These are phyloP conservation scores for Pseudoperonospora humuli DNA, from an alignment of 352 stramenopile species.

Conservation along the genomic window DNA sequence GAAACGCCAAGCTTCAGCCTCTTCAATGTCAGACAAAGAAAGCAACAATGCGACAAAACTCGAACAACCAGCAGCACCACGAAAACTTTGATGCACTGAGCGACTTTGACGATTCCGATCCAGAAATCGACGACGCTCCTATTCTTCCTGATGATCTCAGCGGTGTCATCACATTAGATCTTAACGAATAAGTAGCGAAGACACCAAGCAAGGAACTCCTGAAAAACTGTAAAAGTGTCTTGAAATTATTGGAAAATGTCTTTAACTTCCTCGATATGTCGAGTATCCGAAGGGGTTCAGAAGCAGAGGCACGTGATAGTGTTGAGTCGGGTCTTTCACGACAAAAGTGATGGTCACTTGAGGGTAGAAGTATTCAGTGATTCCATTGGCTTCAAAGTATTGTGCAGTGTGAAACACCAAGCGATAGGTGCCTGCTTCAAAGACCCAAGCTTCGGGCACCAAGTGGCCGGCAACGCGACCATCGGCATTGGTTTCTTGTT, in stretches of 20 bases:
- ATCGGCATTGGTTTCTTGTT: slow-evolving; percentile 64
- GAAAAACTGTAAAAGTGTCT: too few species aligned
- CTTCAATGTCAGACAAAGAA: too few species aligned
- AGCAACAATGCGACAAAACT: too few species aligned
- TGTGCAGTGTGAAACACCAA: slow-evolving; percentile 74
- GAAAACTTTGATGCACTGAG: slow-evolving; percentile 13
- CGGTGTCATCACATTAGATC: too few species aligned
- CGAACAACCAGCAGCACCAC: slow-evolving; percentile 3
- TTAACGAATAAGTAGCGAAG: too few species aligned
- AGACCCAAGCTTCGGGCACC: slow-evolving; percentile 29
- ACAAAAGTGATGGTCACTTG: slow-evolving; percentile 76
- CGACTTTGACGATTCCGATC: slow-evolving; percentile 65
- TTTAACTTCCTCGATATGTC: slow-evolving; percentile 83
- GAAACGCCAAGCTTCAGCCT: slow-evolving; percentile 5
- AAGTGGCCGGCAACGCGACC: slow-evolving; percentile 44
- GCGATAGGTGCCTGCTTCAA: slow-evolving; percentile 56
- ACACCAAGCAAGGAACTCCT: too few species aligned
- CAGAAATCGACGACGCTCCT: too few species aligned
- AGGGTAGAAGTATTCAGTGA: slow-evolving; percentile 82
- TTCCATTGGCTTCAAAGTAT: slow-evolving; percentile 69
- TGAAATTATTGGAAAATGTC: neutral
- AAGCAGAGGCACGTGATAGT: slow-evolving; percentile 87
- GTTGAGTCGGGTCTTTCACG: slow-evolving; percentile 58
- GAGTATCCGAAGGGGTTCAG: slow-evolving; percentile 87
- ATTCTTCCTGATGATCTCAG: too few species aligned